Conservation (phyloP, 140 eudicot genomes). For the Oenanthe javanica region DNA sequence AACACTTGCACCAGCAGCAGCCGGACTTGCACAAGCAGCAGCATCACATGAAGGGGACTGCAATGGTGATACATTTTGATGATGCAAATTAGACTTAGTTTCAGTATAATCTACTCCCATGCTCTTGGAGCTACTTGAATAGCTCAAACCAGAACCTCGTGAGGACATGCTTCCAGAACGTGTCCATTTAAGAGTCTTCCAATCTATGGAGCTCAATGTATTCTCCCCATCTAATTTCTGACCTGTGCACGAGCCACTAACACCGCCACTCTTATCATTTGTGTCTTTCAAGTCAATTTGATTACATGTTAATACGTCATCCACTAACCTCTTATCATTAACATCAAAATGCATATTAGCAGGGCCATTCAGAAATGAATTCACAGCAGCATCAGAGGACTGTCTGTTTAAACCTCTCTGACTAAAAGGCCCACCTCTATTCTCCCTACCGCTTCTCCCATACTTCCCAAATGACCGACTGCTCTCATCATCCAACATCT, state of each 20-base stretch:
- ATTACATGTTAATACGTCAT: constrained; percentile 27
- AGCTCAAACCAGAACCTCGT: constrained; percentile 65
- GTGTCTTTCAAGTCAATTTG: constrained; percentile 40
- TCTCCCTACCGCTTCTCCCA: constrained; percentile 18
- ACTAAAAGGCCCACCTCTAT: constrained; percentile 4
- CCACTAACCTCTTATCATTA: constrained; percentile 32
- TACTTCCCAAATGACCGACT: constrained; percentile 15
- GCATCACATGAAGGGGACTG: constrained; percentile 54
- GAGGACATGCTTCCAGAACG: constrained; percentile 82
- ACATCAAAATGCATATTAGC: constrained; percentile 18
- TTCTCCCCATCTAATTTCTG: constrained; percentile 47
- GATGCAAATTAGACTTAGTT: constrained; percentile 34
- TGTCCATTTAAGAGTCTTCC: constrained; percentile 87
- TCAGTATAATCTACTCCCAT: constrained; percentile 45
- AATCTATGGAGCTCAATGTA: constrained; percentile 46
- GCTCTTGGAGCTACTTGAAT: constrained; percentile 65
- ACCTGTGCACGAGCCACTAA: constrained; percentile 24
- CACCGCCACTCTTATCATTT: constrained; percentile 39
- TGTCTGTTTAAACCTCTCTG: constrained; percentile 19
- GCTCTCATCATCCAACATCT: constrained; percentile 8
- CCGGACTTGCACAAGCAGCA: constrained; percentile 37
- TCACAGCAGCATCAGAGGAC: constrained; percentile 2
- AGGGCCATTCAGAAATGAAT: constrained; percentile 31
- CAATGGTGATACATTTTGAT: constrained; percentile 19
- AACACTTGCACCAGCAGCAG: constrained; percentile 31